Conservation (phyloP, 1,284 basidiomycete genomes). For the Papiliotrema terrestris region DNA sequence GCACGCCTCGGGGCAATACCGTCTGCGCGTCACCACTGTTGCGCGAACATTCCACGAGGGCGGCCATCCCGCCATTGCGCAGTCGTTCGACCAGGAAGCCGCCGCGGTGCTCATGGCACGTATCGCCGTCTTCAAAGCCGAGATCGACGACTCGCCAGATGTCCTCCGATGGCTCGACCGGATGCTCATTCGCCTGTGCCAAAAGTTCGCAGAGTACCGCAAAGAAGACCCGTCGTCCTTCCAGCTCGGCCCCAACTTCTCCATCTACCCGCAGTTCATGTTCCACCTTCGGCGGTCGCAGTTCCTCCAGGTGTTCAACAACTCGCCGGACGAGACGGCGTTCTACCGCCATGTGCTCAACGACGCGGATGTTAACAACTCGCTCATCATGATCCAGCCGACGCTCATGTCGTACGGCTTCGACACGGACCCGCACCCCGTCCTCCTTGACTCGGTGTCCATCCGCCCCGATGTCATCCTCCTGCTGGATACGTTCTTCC, state of each 20-base stretch:
- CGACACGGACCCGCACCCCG: constrained; percentile 83
- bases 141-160: constrained; percentile 97
- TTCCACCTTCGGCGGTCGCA: constrained; percentile 97
- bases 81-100: constrained; percentile 96
- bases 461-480: constrained; percentile 96
- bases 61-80: constrained; percentile 86
- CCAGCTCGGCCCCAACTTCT: constrained; percentile 90
- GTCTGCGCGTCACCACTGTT: constrained; percentile 92
- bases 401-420: constrained; percentile 99
- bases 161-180: constrained; percentile 96
- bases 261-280: constrained; percentile 99
- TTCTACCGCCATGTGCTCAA: constrained; percentile 97
- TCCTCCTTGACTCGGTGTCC: constrained; percentile 93
- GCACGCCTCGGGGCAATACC: constrained; percentile 89
- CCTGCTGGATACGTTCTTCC: constrained; percentile 99
- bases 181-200: constrained; percentile 97
- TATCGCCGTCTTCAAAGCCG: constrained; percentile 98
- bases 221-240: constrained; percentile 97
- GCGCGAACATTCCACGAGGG: constrained; percentile 97
- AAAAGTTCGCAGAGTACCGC: constrained; percentile 98
- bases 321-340: constrained; percentile 98
- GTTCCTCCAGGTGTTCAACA: constrained; percentile 99
- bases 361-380: constrained; percentile 98
- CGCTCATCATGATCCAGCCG: constrained; percentile 99
- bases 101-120: constrained; percentile 98